These are phyloP conservation scores for Trichosanthes truncata DNA, from an alignment of 306 rosid genomes.

Conservation along the genomic window DNA sequence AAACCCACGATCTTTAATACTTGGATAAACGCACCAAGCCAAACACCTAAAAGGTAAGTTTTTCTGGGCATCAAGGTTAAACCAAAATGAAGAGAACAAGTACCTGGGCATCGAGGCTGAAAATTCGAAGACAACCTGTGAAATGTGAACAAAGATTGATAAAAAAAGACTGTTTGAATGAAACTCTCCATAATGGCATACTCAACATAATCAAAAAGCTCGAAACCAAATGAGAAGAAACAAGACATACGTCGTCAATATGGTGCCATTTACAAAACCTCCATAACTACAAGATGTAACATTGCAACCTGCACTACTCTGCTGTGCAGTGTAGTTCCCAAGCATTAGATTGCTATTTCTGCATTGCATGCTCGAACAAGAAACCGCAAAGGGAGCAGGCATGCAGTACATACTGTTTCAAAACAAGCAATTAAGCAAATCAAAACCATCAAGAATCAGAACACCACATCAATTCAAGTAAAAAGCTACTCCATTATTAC, in stretches of 20 bases:
- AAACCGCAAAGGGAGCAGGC: conserved; percentile 92
- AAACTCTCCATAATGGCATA: conserved; percentile 1
- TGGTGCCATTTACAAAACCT: conserved; percentile 77
- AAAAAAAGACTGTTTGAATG: conserved; percentile 4
- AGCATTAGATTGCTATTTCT: conserved; percentile 76
- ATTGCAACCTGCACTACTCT: conserved; percentile 79
- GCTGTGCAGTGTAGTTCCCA: conserved; percentile 71
- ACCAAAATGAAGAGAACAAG: not conserved
- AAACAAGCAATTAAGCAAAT: conserved; percentile 13
- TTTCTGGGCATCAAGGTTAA: not conserved
- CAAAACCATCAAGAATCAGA: not conserved
- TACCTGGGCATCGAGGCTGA: conserved; percentile 97
- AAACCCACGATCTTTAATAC: not conserved
- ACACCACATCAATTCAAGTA: not conserved
- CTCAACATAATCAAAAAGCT: not conserved
- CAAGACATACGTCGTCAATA: conserved; percentile 50
- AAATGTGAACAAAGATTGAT: conserved; percentile 10
- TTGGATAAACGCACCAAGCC: not conserved
- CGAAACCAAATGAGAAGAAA: not conserved
- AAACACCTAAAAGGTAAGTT: not conserved
- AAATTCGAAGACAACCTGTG: conserved; percentile 68
- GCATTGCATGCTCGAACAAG: conserved; percentile 99
- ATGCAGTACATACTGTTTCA: conserved; percentile 74
- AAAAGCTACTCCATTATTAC: conserved; percentile 46
- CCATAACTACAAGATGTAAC: conserved; percentile 75